These are phyloP conservation scores for Knoxia roxburghii DNA, from an alignment of 257 asterid genomes.

Conservation along the genomic window DNA sequence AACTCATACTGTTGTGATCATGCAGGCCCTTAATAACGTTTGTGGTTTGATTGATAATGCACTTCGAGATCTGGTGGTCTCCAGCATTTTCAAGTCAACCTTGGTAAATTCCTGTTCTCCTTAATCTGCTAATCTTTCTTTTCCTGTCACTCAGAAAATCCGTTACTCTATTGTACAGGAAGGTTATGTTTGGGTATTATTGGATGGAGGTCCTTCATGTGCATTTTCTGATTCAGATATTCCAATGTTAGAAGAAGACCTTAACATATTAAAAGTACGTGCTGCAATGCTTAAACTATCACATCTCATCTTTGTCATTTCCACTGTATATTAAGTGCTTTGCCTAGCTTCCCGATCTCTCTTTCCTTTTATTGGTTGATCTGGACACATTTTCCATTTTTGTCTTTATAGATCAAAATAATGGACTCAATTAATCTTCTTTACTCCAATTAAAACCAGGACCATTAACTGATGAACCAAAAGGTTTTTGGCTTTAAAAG, in stretches of 20 bases:
- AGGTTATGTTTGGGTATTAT: constrained; percentile 88
- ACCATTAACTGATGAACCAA: neutral
- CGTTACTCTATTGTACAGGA: constrained; percentile 49
- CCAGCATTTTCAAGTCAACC: constrained; percentile 78
- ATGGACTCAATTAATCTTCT: neutral
- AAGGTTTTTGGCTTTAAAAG: neutral
- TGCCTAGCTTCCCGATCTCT: neutral
- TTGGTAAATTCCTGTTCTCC: constrained; percentile 42
- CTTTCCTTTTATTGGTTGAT: neutral
- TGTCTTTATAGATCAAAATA: neutral
- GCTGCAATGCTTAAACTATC: neutral
- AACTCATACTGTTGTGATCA: constrained; percentile 22
- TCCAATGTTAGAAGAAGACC: constrained; percentile 80
- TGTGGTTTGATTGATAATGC: constrained; percentile 67
- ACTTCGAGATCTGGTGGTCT: constrained; percentile 77
- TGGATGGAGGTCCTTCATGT: constrained; percentile 96
- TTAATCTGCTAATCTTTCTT: constrained; percentile 16
- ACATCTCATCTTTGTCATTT: neutral
- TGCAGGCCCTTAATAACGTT: constrained; percentile 74
- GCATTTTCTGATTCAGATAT: constrained; percentile 77
- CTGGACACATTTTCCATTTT: too few relatives aligned
- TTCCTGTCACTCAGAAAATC: constrained; percentile 19
- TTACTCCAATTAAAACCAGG: neutral
- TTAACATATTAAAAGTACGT: constrained; percentile 66
- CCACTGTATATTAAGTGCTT: neutral